phyloP scores from a whole-genome alignment of 345 rosid species.

The Bruguiera sexangula region DNA sequence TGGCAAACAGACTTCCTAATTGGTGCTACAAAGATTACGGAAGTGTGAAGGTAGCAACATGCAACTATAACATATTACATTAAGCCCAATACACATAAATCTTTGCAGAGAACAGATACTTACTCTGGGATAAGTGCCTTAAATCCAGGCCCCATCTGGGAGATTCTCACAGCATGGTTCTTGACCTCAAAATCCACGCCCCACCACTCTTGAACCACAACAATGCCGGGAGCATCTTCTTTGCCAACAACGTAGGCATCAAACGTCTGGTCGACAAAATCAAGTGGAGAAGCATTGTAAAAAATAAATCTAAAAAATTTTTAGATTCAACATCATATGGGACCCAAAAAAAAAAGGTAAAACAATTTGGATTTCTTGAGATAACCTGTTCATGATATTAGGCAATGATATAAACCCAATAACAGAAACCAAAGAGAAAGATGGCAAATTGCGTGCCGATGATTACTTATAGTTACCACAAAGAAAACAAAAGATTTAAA shows the following conservation, averaged over 20 bases:
- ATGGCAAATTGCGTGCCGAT: background rate
- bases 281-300: background rate
- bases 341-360: too few relatives aligned
- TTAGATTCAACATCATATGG: too few relatives aligned
- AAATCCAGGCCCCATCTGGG: slow-evolving; percentile 74
- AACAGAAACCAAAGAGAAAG: background rate
- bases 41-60: too few relatives aligned
- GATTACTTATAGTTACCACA: background rate
- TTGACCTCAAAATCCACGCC: slow-evolving; percentile 94
- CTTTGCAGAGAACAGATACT: background rate
- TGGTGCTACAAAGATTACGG: too few relatives aligned
- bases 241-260: slow-evolving; percentile 90
- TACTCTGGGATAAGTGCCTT: slow-evolving; percentile 92
- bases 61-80: too few relatives aligned
- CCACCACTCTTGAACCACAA: slow-evolving; percentile 98
- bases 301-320: too few relatives aligned
- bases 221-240: slow-evolving; percentile 86
- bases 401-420: background rate
- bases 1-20: too few relatives aligned
- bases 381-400: background rate
- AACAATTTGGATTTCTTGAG: background rate
- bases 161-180: slow-evolving; percentile 80
- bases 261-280: slow-evolving; percentile 48
- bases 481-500: background rate
- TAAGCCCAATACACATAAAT: too few relatives aligned